A percentile compares a stretch with the other conserved stretches of the same genome.
Evolutionary conservation across 1,284 basidiomycete genomes (phyloP).

Genomic region (Pterulicium gracile): DNA sequence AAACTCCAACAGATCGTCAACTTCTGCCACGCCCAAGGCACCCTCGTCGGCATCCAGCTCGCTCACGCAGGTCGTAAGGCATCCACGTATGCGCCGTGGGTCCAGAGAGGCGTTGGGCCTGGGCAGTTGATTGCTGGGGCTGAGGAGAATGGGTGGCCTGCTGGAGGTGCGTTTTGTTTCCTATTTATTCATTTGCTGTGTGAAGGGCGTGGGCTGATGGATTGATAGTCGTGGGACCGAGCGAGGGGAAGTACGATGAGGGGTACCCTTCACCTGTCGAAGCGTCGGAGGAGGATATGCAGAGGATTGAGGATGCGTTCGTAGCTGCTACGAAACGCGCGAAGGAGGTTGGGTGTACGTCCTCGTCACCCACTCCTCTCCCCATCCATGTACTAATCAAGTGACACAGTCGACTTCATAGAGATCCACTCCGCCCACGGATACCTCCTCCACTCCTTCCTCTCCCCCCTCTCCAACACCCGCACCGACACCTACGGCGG

Average conservation of each 20-base stretch:
- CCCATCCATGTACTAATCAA: conserved; percentile 4
- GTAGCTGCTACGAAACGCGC: conserved; percentile 49
- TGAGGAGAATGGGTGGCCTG: conserved; percentile 53
- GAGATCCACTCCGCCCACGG: conserved; percentile 70
- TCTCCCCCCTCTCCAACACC: conserved; percentile 62
- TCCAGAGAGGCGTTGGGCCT: conserved; percentile 23
- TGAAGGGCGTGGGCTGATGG: too few relatives aligned
- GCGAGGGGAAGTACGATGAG: conserved; percentile 33
- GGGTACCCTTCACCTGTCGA: conserved; percentile 42
- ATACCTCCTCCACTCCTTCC: conserved; percentile 52
- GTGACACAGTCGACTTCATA: conserved; percentile 59
- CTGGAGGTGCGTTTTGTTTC: conserved; percentile 29
- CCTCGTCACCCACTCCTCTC: conserved; percentile 4
- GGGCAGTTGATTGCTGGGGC: conserved; percentile 21
- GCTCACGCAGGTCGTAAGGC: conserved; percentile 74
- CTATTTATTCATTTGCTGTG: too few relatives aligned
- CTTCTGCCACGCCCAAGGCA: conserved; percentile 52
- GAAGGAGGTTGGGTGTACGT: conserved; percentile 52
- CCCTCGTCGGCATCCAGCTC: conserved; percentile 64
- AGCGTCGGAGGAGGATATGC: conserved; percentile 41
- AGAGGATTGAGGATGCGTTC: conserved; percentile 56
- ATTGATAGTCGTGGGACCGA: conserved; percentile 27
- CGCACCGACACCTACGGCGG: conserved; percentile 71
- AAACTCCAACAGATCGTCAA: conserved; percentile 56
- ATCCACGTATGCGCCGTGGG: conserved; percentile 51